Evolutionary conservation across 2,329 filamentous ascomycete species (phyloP).

Genomic region (Verticillium isaacii): DNA sequence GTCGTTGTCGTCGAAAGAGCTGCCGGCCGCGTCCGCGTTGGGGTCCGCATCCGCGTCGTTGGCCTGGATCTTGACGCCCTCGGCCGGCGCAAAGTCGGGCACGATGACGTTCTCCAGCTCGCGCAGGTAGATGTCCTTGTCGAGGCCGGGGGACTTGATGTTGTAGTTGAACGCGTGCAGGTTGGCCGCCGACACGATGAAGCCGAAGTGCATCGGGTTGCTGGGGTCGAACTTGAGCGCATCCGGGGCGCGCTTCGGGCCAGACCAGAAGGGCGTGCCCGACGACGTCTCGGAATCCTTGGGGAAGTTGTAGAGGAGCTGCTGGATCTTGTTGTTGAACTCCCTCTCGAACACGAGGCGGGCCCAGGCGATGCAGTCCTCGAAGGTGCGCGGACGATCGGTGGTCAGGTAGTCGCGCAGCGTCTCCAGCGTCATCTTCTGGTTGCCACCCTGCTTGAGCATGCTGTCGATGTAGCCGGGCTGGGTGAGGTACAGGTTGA

Average conservation of each 20-base stretch:
- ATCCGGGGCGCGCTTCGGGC: constrained; percentile 93
- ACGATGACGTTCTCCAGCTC: constrained; percentile 91
- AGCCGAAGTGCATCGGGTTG: constrained; percentile 82
- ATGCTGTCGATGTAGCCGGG: constrained; percentile 84
- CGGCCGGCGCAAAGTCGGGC: constrained; percentile 87
- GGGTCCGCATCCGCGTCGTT: constrained; percentile 94
- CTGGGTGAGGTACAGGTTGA: constrained; percentile 89
- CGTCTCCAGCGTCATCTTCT: constrained; percentile 88
- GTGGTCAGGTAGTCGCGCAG: constrained; percentile 87
- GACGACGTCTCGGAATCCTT: constrained; percentile 86
- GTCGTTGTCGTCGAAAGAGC: constrained; percentile 64
- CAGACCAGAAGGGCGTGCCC: constrained; percentile 94
- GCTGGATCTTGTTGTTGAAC: constrained; percentile 94
- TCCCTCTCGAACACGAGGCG: constrained; percentile 92
- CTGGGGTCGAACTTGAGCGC: constrained; percentile 81
- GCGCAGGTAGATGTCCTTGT: constrained; percentile 67
- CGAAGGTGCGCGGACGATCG: constrained; percentile 86
- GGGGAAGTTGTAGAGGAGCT: constrained; percentile 94
- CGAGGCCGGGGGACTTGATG: constrained; percentile 76
- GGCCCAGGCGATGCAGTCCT: constrained; percentile 96
- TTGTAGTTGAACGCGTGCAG: constrained; percentile 97
- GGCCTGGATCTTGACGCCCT: constrained; percentile 92
- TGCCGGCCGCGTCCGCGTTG: constrained; percentile 55
- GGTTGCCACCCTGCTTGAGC: constrained; percentile 88
- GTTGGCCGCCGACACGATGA: constrained; percentile 83